Conservation (phyloP, 768 basidiomycete species). For the Leccinum longicurvipes region DNA sequence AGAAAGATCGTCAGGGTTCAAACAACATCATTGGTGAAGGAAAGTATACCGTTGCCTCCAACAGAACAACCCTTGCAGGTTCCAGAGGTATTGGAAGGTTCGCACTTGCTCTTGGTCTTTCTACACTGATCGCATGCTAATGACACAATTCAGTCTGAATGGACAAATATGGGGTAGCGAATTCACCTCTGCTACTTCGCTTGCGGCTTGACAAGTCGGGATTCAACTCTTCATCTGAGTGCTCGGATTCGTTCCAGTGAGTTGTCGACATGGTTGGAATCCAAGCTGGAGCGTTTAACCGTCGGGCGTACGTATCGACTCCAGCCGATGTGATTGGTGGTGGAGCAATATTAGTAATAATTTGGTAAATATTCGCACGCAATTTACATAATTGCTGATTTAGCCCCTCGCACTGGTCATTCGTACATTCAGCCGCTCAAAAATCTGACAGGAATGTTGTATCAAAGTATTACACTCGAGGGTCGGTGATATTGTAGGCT, state of each 20-base stretch:
- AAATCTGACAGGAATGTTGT: neutral
- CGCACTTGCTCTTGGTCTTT: slow-evolving; percentile 87
- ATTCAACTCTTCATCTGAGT: slow-evolving; percentile 52
- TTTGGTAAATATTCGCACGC: slow-evolving; percentile 16
- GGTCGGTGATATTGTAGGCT: neutral
- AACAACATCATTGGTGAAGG: neutral
- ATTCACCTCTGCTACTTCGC: slow-evolving; percentile 60
- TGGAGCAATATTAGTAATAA: slow-evolving; percentile 9
- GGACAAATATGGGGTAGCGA: neutral
- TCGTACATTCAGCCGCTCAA: neutral
- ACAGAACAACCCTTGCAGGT: slow-evolving; percentile 63
- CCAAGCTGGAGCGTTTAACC: slow-evolving; percentile 3
- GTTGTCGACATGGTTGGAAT: slow-evolving; percentile 25
- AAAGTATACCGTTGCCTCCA: slow-evolving; percentile 48
- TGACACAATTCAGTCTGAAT: slow-evolving; percentile 14
- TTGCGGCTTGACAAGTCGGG: slow-evolving; percentile 49
- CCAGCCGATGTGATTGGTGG: too few species aligned
- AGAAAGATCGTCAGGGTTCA: slow-evolving; percentile 15
- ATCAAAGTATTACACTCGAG: neutral
- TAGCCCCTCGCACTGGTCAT: slow-evolving; percentile 11
- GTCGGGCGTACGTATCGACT: neutral
- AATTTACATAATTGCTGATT: neutral
- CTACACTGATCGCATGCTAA: slow-evolving; percentile 85
- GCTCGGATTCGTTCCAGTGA: slow-evolving; percentile 57
- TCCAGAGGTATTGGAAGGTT: slow-evolving; percentile 47